A percentile compares a stretch with the other conserved stretches of the same genome.
These are phyloP conservation scores for Nakataea oryzae DNA, from an alignment of 2,329 filamentous ascomycete species.

Conservation along the genomic window DNA sequence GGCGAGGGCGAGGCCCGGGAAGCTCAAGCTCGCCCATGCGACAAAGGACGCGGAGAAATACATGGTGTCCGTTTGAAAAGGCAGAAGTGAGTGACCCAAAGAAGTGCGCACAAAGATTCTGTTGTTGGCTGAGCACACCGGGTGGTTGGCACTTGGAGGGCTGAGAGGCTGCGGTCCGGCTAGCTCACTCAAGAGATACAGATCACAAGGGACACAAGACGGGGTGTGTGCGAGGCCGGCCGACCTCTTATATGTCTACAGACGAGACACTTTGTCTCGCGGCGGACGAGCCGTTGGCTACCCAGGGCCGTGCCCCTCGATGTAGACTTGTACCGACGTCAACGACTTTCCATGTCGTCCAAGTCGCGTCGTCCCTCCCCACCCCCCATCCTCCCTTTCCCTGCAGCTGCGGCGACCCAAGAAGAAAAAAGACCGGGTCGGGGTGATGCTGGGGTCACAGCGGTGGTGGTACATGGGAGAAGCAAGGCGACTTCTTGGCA, in stretches of 20 bases:
- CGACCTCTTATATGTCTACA: neutral
- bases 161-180: neutral
- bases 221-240: neutral
- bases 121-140: neutral
- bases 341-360: neutral
- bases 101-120: neutral
- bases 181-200: neutral
- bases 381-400: neutral
- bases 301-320: neutral
- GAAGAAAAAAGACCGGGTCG: neutral
- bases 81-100: neutral
- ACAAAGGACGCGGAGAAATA: neutral
- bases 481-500: neutral
- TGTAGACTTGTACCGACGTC: neutral
- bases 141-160: neutral
- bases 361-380: neutral
- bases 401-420: neutral
- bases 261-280: neutral
- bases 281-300: neutral
- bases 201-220: neutral
- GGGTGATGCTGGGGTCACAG: neutral
- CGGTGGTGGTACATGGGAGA: neutral
- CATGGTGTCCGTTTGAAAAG: neutral
- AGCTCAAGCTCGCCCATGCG: neutral
- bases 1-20: conserved; percentile 6